Percentiles rank a stretch among this genome's conserved stretches.
Conservation (phyloP, 2,329 filamentous ascomycete genomes). For the Aspergillus tamarii region DNA sequence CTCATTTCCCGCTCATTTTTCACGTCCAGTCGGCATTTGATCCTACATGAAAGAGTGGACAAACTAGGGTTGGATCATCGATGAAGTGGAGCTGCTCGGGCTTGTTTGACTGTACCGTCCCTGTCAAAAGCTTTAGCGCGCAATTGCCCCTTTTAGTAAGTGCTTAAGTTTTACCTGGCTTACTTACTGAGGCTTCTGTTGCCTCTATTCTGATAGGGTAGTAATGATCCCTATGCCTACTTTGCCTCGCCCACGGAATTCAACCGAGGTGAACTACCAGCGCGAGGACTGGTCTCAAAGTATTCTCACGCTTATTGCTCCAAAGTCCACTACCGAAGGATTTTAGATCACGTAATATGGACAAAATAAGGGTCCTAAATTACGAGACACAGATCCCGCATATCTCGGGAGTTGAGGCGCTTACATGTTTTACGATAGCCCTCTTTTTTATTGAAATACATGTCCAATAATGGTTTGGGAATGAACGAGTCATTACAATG, state of each 20-base stretch:
- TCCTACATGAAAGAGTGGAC: not conserved
- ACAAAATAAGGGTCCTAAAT: not conserved
- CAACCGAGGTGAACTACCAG: not conserved
- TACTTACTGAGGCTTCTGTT: not conserved
- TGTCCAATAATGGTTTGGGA: too few relatives aligned
- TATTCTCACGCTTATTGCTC: not conserved
- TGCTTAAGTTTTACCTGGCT: not conserved
- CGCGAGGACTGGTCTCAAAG: not conserved
- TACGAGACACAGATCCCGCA: not conserved
- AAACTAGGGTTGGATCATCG: slow-evolving; percentile 1
- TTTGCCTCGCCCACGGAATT: not conserved
- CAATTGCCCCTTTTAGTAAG: not conserved
- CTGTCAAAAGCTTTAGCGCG: not conserved
- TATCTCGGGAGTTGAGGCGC: not conserved
- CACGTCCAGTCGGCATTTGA: not conserved
- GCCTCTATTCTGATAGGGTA: not conserved
- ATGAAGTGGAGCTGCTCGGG: not conserved
- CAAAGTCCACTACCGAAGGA: not conserved
- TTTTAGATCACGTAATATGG: not conserved
- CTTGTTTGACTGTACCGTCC: not conserved
- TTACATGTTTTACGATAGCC: not conserved
- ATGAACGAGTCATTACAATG: too few relatives aligned
- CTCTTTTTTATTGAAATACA: not conserved
- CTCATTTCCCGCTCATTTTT: not conserved
- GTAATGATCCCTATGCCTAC: not conserved